Evolutionary conservation across 2,329 filamentous ascomycete genomes (phyloP), one percentile per base, ranked within the genome.

Genomic region (Berkeleyomyces rouxiae): DNA sequence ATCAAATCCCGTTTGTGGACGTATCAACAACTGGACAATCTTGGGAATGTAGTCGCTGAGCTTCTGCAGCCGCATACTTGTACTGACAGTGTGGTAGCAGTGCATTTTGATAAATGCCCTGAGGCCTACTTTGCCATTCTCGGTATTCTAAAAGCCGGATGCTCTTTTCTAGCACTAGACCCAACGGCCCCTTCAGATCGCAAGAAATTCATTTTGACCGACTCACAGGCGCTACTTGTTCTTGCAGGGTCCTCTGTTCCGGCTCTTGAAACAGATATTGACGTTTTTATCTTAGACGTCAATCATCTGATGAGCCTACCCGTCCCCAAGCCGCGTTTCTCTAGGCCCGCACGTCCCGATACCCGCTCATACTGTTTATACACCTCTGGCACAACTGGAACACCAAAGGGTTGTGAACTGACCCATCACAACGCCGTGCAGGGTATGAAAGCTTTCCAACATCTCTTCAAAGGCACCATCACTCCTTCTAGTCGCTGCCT

Each of bases 391-490:
- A 95, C 90, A 0, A 95, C 90, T 0, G 90, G 90, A 2, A 87
- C 83, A 0, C 90, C 90, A 0, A 95, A 95, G 68, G 90, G 90
- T 1, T 96, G 90, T 67, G 83, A 93, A 64, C 84, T 96, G 57
- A 95, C 87, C 0, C 91, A 96, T 69, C 84, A 90, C 60, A 96
- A 95, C 70, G 83, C 87, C 0, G 87, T 95, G 0, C 91, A 96
- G 70, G 89, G 90, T 36, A 89, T 96, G 82, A 80, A 92, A 61
- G 84, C 90, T 0, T 96, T 96, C 71, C 85, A 89, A 68, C 76
- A 83, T 39, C 78, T 96, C 0, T 96, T 96, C 69, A 72, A 74
- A 4, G 83, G 80, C 0, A 86, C 89, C 68, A 95, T 90, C 88
- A 79, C 86, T 47, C 68, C 77, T 0, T 70, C 80, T 0, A 95